Base-by-base conservation (phyloP, 192 early-diverging fungal genomes). In the Backusella australiensis region DNA sequence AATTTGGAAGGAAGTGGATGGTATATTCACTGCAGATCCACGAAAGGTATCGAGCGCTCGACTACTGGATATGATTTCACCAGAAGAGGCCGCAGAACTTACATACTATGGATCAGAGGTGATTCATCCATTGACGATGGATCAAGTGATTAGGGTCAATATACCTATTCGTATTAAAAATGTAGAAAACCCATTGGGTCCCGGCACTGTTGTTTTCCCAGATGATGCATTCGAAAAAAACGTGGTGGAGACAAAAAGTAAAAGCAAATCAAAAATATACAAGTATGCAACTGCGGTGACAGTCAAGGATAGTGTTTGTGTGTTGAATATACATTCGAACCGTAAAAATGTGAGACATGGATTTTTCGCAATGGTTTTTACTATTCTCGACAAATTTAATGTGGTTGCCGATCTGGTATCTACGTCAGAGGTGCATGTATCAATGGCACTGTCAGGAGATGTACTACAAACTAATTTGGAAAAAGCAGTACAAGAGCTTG, bases 121-220 rank as follows among this genome's bases (percentile, higher is more conserved):
- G 32, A 97, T 97, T 77, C 96, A 97, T 75, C 95, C 96, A 17
- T 96, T 96, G 82, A 97, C 96, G 32, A 97, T 97, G 96, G 96
- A 97, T 76, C 96, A 97, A 78, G 94, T 96, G n/a, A 97, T 97
- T 80, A 91, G 94, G 44, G 95, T 94, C 17, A 75, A 85, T 39
- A 95, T 97, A 75, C 96, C 96, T 14, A 97, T 97, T 82, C 92
- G 95, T 81, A 97, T 97, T 79, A 97, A 96, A 74, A 97, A 97
- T 80, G 94, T 95, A 14, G 93, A 96, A 76, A 94, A 95, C 41
- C 94, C 96, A 1, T 87, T 85, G 21, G 94, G 94, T 35, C 73
- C 83, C 19, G 96, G 96, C 41, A 97, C 96, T 15, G 84, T 96
- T 52, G 95, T 97, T 76, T 87, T 93, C 63, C 94, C 95, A 4